Evolutionary conservation across 495 filamentous ascomycete species (phyloP).

Genomic region (Astrocystis sublimbata): DNA sequence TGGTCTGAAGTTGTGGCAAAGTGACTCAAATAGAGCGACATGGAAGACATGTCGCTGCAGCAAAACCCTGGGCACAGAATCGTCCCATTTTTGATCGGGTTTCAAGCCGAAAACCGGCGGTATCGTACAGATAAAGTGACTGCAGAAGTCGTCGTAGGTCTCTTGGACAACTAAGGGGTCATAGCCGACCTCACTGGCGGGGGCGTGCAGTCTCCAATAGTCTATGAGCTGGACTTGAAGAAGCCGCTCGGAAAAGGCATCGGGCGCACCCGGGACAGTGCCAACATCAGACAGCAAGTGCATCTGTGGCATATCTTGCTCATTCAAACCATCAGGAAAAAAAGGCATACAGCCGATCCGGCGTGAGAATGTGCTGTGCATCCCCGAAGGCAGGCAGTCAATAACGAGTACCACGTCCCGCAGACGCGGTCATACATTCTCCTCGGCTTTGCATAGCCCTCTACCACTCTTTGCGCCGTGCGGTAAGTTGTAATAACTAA

Average conservation of each 20-base stretch:
- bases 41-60: constrained; percentile 31
- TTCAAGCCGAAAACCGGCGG: constrained; percentile 27
- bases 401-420: too few relatives aligned
- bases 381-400: too few relatives aligned
- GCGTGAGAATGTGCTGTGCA: too few relatives aligned
- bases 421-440: too few relatives aligned
- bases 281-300: neutral
- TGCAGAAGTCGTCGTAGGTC: constrained; percentile 29
- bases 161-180: constrained; percentile 23
- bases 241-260: constrained; percentile 30
- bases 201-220: constrained; percentile 25
- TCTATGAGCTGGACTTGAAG: constrained; percentile 25
- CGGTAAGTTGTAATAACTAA: too few relatives aligned
- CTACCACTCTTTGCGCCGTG: too few relatives aligned
- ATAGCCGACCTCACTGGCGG: constrained; percentile 9
- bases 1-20: constrained; percentile 32
- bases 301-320: neutral
- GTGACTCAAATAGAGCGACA: constrained; percentile 31
- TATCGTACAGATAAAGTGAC: constrained; percentile 23
- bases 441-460: too few relatives aligned
- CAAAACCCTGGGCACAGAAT: constrained; percentile 20
- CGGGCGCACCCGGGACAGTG: neutral
- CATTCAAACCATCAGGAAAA: neutral
- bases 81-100: constrained; percentile 30
- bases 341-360: neutral